phyloP scores from a whole-genome alignment of 2,329 filamentous ascomycete species.

The Trichoderma breve region DNA sequence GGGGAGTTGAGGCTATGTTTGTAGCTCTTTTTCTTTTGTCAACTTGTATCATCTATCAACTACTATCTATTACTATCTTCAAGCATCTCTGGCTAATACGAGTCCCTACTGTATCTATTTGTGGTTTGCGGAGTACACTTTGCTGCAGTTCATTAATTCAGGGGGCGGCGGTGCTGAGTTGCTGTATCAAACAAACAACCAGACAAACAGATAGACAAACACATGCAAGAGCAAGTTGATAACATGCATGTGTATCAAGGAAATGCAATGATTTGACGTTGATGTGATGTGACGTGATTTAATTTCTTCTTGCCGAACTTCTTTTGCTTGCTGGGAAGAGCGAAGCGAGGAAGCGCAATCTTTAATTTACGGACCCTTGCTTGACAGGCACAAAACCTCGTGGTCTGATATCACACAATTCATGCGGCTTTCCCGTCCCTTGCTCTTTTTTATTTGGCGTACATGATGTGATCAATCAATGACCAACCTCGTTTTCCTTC shows the following conservation, averaged over 20 bases:
- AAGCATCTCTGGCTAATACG: too few species aligned
- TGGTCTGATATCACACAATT: neutral
- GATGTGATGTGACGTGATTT: neutral
- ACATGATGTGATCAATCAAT: neutral
- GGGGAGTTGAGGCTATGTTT: neutral
- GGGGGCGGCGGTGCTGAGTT: constrained; percentile 8
- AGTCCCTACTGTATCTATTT: too few species aligned
- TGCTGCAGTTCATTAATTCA: neutral
- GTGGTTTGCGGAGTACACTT: neutral
- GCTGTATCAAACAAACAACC: neutral
- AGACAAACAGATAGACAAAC: neutral
- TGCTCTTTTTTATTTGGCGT: neutral
- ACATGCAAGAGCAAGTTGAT: neutral
- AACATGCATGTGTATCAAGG: neutral
- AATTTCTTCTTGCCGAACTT: neutral
- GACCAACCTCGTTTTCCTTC: neutral
- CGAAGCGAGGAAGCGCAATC: neutral
- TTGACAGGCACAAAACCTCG: neutral
- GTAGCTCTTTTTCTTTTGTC: neutral
- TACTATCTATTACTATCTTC: too few species aligned
- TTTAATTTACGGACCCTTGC: neutral
- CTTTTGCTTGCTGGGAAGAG: neutral
- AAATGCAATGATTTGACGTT: neutral
- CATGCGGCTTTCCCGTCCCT: neutral
- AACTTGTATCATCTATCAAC: neutral